Base-by-base conservation (phyloP, 139 green algal genomes). In the Micromonas pusilla region DNA sequence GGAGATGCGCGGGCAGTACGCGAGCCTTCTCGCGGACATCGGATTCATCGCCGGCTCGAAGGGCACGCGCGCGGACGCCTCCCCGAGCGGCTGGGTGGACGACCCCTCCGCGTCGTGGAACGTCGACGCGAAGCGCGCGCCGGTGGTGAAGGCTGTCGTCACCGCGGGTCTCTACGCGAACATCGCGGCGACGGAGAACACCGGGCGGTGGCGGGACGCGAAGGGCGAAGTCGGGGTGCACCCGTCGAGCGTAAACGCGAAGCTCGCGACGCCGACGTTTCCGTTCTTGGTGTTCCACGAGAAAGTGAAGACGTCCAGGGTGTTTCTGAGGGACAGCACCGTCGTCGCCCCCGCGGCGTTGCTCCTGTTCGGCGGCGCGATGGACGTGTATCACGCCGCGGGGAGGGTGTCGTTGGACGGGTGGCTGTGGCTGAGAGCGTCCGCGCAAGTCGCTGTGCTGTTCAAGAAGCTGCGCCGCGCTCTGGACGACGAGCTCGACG, bases 1-100 rank as follows among this genome's bases (percentile, higher is more conserved):
- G 5, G 89, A 97, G 73, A 93, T 97, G 87, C 82, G 92, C 1
- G 68, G 53, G 53, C 91, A 97, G 89, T 94, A 96, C 87, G 93
- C 88, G 1, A 26, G 64, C 13, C 91, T 97, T 83, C 86, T 97
- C 52, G 86, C 80, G 5, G 93, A 97, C 45, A 86, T 87, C 0
- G 78, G 88, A 26, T 86, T 92, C 52, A 70, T 90, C 30, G 74
- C 28, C 72, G 25, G 52, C 34, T 63, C 62, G 52, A 73, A 68
- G 26, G 73, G 72, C 26, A 31, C 30, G 45, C 65, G 65, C 23
- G 38, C 33, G 2, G 67, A 78, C 25, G 71, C 76, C 28, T 76
- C 32, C 45, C 45, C 45, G 45, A 23, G 45, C 9, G 45, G 45
- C 16, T 57, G 45, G 45, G 45, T 16, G 9, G 45, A 57, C 45